Conservation (phyloP, 108 stramenopile species). For the Cyclostephanos invisitatus region DNA sequence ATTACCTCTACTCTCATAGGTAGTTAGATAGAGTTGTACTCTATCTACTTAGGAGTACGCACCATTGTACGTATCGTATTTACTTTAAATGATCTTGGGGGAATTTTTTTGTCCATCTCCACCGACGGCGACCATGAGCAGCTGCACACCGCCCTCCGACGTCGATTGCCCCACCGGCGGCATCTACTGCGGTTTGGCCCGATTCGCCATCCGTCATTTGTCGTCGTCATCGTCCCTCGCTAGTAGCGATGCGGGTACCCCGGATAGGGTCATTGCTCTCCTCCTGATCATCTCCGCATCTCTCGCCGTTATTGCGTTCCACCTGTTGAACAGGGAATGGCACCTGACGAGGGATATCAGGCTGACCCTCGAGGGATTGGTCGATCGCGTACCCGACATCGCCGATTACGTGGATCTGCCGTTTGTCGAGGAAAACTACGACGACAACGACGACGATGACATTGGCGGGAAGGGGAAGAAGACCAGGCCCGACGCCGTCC, state of each 20-base stretch:
- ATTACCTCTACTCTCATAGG: no score
- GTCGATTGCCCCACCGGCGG: background rate
- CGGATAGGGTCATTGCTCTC: conserved; percentile 28
- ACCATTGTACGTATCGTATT: no score
- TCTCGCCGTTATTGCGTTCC: conserved; percentile 19
- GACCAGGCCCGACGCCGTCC: background rate
- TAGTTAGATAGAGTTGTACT: no score
- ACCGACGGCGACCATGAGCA: conserved; percentile 15
- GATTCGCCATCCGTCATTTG: conserved; percentile 17
- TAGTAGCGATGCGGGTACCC: background rate
- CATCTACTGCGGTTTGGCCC: conserved; percentile 19
- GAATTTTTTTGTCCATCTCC: background rate
- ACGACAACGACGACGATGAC: background rate
- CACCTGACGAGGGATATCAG: conserved; percentile 39
- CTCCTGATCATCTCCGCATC: conserved; percentile 14
- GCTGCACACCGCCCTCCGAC: conserved; percentile 1
- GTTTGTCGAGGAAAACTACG: background rate
- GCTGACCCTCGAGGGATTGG: conserved; percentile 36
- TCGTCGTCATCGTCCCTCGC: conserved; percentile 8
- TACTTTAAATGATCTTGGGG: no score
- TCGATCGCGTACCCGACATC: conserved; percentile 40
- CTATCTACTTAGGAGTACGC: no score
- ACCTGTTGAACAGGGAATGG: conserved; percentile 41
- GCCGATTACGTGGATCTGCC: conserved; percentile 14
- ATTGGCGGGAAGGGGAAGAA: background rate